A percentile compares a stretch with the other conserved stretches of the same genome.
phyloP scores from a whole-genome alignment of 2,329 filamentous ascomycete genomes.

The Epichloe scottii region DNA sequence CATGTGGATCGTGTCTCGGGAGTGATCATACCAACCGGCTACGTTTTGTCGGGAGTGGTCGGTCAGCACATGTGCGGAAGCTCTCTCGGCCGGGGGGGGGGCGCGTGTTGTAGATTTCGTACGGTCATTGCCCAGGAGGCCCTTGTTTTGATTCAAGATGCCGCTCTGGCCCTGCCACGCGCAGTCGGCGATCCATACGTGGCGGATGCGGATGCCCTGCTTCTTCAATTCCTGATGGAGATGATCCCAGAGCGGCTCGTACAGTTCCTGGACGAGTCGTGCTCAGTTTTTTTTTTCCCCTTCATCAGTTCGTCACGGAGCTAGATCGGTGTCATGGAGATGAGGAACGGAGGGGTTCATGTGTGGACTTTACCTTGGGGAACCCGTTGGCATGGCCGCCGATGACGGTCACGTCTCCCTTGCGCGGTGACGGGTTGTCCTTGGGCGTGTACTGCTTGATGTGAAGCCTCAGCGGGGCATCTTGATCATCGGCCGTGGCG shows the following conservation, averaged over 20 bases:
- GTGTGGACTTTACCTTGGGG: slow-evolving; percentile 53
- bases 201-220: slow-evolving; percentile 56
- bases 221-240: slow-evolving; percentile 46
- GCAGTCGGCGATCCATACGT: slow-evolving; percentile 86
- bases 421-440: slow-evolving; percentile 52
- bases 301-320: too few species aligned
- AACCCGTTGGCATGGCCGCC: slow-evolving; percentile 87
- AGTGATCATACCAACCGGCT: slow-evolving; percentile 79
- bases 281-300: too few species aligned
- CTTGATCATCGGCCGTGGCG: slow-evolving; percentile 58
- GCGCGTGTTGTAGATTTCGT: slow-evolving; percentile 7
- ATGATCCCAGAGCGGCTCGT: slow-evolving; percentile 86
- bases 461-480: slow-evolving; percentile 59
- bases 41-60: not conserved
- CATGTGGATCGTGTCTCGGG: slow-evolving; percentile 73
- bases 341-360: too few species aligned
- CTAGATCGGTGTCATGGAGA: too few species aligned
- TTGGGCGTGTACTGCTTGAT: slow-evolving; percentile 83
- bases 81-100: too few species aligned
- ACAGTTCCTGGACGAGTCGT: slow-evolving; percentile 53
- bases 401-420: slow-evolving; percentile 74
- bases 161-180: slow-evolving; percentile 73
- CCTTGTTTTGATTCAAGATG: slow-evolving; percentile 56
- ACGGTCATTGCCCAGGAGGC: slow-evolving; percentile 69
- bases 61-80: too few species aligned